Percentiles rank a stretch among this genome's conserved stretches.
phyloP scores from a whole-genome alignment of 257 asterid genomes.

The Lithospermum erythrorhizon region DNA sequence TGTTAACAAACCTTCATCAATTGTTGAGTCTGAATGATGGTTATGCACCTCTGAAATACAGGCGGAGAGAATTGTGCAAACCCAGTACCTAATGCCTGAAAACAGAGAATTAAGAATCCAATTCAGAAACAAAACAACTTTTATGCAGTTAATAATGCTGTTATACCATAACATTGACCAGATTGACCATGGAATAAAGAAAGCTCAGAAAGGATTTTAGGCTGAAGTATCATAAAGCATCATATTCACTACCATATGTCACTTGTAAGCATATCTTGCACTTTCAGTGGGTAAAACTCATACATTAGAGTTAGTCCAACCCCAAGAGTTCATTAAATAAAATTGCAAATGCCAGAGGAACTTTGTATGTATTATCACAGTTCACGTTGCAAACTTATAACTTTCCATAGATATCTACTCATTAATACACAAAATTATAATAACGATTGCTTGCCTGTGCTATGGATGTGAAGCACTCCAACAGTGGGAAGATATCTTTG shows the following conservation, averaged over 20 bases:
- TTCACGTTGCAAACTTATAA: not conserved
- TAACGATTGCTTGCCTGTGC: constrained; percentile 50
- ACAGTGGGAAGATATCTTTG: constrained; percentile 89
- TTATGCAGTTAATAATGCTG: too few relatives aligned
- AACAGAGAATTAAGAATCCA: constrained; percentile 2
- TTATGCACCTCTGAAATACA: constrained; percentile 91
- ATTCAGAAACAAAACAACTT: too few relatives aligned
- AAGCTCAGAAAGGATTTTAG: too few relatives aligned
- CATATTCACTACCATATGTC: not conserved
- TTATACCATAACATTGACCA: too few relatives aligned
- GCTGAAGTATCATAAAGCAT: not conserved
- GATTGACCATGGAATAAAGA: too few relatives aligned
- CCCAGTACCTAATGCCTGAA: constrained; percentile 87
- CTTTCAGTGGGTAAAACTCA: not conserved
- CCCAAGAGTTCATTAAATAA: not conserved
- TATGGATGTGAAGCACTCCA: constrained; percentile 95
- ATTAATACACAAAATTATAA: not conserved
- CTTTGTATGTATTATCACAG: not conserved
- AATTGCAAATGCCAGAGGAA: not conserved
- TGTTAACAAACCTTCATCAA: constrained; percentile 63
- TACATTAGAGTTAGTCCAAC: not conserved
- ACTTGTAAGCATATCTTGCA: not conserved
- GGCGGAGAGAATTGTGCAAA: constrained; percentile 86
- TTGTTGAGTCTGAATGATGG: constrained; percentile 83
- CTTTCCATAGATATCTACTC: not conserved